These are phyloP conservation scores for Jaapia argillacea DNA, from an alignment of 768 basidiomycete species.

Conservation along the genomic window DNA sequence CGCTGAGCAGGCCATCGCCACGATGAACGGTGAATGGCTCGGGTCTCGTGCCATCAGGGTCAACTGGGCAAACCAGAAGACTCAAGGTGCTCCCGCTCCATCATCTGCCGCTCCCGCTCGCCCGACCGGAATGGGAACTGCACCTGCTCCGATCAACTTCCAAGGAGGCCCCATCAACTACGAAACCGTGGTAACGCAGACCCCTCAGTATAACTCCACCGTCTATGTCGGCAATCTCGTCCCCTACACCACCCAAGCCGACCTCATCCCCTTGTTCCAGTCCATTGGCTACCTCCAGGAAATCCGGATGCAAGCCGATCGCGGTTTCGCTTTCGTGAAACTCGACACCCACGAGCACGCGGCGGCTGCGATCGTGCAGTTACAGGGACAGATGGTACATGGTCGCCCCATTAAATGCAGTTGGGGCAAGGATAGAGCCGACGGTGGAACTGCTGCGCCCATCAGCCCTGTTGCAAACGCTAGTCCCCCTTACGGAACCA, in stretches of 20 bases:
- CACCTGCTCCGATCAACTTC: constrained; percentile 88
- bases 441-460: constrained; percentile 42
- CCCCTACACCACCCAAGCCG: constrained; percentile 94
- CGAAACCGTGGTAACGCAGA: constrained; percentile 89
- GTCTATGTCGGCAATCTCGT: constrained; percentile 99
- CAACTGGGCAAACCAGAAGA: constrained; percentile 99
- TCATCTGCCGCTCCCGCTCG: constrained; percentile 2
- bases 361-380: constrained; percentile 93
- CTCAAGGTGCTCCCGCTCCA: constrained; percentile 48
- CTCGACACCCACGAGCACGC: constrained; percentile 98
- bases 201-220: constrained; percentile 88
- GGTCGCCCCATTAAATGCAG: constrained; percentile 96
- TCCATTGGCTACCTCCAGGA: constrained; percentile 98
- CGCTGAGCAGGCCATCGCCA: constrained; percentile 97
- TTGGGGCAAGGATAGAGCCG: constrained; percentile 95
- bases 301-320: constrained; percentile 98
- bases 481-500: constrained; percentile 64
- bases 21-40: constrained; percentile 99
- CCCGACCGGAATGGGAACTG: constrained; percentile 22
- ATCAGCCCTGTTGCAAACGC: constrained; percentile 51
- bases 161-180: constrained; percentile 83
- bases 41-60: constrained; percentile 97
- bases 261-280: constrained; percentile 96
- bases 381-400: constrained; percentile 96
- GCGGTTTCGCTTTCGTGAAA: constrained; percentile 98